Evolutionary conservation across 2,329 filamentous ascomycete species (phyloP).

Genomic region (Monilinia fructigena): DNA sequence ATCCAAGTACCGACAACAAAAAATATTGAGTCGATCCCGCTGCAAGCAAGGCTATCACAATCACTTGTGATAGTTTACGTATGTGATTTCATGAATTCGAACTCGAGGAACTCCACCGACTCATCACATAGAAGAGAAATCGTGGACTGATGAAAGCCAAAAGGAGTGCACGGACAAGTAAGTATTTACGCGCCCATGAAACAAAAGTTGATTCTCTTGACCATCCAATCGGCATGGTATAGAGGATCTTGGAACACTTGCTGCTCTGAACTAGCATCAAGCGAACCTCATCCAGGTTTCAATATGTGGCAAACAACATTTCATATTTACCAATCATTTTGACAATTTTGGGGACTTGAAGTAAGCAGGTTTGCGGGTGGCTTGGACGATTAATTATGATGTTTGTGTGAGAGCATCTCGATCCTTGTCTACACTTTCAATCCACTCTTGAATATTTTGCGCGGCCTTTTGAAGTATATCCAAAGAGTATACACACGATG

Average conservation of each 20-base stretch:
- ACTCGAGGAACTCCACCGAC: background rate
- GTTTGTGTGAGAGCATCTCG: background rate
- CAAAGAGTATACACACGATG: background rate
- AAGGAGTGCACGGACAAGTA: constrained; percentile 14
- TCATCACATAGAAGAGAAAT: background rate
- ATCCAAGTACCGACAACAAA: background rate
- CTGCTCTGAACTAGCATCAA: constrained; percentile 31
- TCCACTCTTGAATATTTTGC: background rate
- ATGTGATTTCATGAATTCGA: background rate
- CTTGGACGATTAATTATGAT: constrained; percentile 1
- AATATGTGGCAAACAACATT: background rate
- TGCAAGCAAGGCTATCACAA: constrained; percentile 9
- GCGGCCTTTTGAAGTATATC: background rate
- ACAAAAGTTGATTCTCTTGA: constrained; percentile 12
- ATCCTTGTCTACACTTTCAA: background rate
- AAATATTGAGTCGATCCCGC: constrained; percentile 21
- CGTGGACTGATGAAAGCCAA: constrained; percentile 1
- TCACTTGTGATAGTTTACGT: background rate
- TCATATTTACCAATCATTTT: constrained; percentile 8
- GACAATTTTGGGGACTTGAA: background rate
- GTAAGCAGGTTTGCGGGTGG: background rate
- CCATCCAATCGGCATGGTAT: constrained; percentile 31
- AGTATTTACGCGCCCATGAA: constrained; percentile 20
- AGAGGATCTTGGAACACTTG: constrained; percentile 36
- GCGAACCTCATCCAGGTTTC: constrained; percentile 13